These are phyloP conservation scores for Podospora bellae-mahoneyi DNA, from an alignment of 495 filamentous ascomycete genomes.

Conservation along the genomic window DNA sequence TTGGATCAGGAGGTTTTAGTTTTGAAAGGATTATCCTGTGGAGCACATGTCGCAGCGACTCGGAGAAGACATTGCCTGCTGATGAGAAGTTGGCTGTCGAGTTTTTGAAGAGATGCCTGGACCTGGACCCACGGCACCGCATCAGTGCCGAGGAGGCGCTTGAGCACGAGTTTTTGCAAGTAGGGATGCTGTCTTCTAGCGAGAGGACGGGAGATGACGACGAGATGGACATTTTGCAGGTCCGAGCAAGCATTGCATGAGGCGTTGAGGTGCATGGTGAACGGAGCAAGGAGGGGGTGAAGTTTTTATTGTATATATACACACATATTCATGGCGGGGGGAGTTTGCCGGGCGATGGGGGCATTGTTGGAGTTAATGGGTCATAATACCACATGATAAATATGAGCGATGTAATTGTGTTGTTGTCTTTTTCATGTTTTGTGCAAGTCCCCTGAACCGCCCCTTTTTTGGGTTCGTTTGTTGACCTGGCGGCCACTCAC, in stretches of 20 bases:
- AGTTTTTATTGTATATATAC: conserved; percentile 9
- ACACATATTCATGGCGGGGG: not conserved
- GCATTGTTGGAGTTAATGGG: not conserved
- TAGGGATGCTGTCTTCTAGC: conserved; percentile 28
- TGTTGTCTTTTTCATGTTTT: not conserved
- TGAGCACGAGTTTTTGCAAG: conserved; percentile 67
- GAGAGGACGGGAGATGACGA: conserved; percentile 32
- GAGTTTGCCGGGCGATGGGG: not conserved
- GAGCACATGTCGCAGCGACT: conserved; percentile 65
- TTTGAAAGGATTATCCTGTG: conserved; percentile 93
- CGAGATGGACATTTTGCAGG: conserved; percentile 48
- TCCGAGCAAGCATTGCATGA: conserved; percentile 17
- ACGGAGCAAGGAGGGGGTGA: conserved; percentile 16
- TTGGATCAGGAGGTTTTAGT: conserved; percentile 77
- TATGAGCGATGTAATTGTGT: not conserved
- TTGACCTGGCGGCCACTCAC: conserved; percentile 6
- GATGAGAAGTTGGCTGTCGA: conserved; percentile 64
- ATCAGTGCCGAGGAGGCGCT: conserved; percentile 71
- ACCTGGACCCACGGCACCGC: conserved; percentile 66
- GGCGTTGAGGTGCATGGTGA: not conserved
- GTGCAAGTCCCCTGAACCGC: not conserved
- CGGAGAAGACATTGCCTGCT: conserved; percentile 44
- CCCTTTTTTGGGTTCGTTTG: not conserved
- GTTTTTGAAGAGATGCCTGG: conserved; percentile 66
- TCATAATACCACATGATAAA: not conserved